A percentile compares a stretch with the other conserved stretches of the same genome.
Evolutionary conservation across 1,284 basidiomycete genomes (phyloP).

Genomic region (Trichosporon sp.): DNA sequence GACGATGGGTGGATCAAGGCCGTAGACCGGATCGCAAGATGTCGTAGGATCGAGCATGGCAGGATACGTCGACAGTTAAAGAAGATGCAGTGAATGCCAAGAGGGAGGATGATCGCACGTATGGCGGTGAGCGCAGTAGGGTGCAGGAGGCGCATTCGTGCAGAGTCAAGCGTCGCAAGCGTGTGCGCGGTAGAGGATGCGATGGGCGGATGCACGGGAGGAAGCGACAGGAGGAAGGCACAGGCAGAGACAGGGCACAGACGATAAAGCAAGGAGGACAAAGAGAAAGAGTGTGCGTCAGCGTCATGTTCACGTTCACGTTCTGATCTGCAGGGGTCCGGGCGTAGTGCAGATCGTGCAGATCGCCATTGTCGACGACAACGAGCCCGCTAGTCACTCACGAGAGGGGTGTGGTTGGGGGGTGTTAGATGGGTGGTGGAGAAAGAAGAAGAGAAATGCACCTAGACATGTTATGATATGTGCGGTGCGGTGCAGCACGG

Average conservation of each 20-base stretch:
- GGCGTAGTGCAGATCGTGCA: neutral
- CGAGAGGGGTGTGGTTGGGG: neutral
- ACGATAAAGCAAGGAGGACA: neutral
- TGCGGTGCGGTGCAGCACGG: neutral
- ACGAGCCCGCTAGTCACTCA: neutral
- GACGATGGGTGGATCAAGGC: too few relatives aligned
- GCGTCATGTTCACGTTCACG: conserved; percentile 4
- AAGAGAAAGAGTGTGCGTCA: conserved; percentile 4
- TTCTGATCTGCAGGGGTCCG: neutral
- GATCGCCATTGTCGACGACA: conserved; percentile 6
- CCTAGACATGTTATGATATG: conserved; percentile 2
- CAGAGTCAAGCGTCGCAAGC: neutral
- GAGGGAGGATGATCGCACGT: neutral
- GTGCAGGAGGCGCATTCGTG: neutral
- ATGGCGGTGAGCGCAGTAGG: neutral
- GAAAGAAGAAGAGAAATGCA: neutral
- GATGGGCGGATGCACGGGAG: conserved; percentile 9
- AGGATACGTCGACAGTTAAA: neutral
- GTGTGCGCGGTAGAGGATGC: neutral
- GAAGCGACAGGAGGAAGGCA: neutral
- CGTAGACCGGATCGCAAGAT: neutral
- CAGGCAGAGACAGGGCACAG: neutral
- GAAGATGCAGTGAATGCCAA: conserved; percentile 3
- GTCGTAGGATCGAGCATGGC: neutral
- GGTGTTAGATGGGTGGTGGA: conserved; percentile 5